Evolutionary conservation across 2,329 filamentous ascomycete species (phyloP), one percentile per base, ranked within the genome.

Genomic region (Pseudophaeomoniella oleicola): DNA sequence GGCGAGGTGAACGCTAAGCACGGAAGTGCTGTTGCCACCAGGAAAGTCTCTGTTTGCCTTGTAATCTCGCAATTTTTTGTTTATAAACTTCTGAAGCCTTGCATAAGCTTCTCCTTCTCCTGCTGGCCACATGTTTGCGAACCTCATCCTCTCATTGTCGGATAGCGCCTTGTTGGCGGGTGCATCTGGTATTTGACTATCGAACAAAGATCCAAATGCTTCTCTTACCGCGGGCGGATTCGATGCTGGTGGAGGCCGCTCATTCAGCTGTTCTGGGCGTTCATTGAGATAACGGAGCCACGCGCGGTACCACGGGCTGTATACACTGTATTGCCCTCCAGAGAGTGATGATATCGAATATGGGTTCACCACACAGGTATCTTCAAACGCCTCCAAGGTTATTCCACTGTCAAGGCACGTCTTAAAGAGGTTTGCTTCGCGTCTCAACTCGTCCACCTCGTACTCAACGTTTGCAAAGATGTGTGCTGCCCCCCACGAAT

Each of bases 401-500:
- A 88, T 72, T 0, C 72, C 78, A 10, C 69, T 70, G 12, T 75
- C 66, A 1, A 78, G 58, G 41, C 79, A 72, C 30, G 66, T 55
- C 17, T 62, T 67, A 1, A 83, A 67, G 49, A 93, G 58, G 17
- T 63, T 64, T 1, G 76, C 74, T 48, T 94, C 87, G 4, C 86
- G 68, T 31, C 86, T 67, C 39, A 94, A 58, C 58, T 94, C 87
- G 51, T 94, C 87, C 0, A 92, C 84, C 54, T 94, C 87, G 49
- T 93, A 94, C 53, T 94, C 86, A 39, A 86, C 74, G 51, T 93
- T 94, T 34, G 81, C 76, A 49, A 76, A 92, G 2, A 94, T 45
- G 48, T 90, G 81, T 34, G 67, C 78, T 1, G 74, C 79, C 0
- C 72, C 72, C 85, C 84, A 94, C 42, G 74, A 62, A 18, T 72